phyloP scores from a whole-genome alignment of 306 rosid species.

The Trichosanthes cucumerina region DNA sequence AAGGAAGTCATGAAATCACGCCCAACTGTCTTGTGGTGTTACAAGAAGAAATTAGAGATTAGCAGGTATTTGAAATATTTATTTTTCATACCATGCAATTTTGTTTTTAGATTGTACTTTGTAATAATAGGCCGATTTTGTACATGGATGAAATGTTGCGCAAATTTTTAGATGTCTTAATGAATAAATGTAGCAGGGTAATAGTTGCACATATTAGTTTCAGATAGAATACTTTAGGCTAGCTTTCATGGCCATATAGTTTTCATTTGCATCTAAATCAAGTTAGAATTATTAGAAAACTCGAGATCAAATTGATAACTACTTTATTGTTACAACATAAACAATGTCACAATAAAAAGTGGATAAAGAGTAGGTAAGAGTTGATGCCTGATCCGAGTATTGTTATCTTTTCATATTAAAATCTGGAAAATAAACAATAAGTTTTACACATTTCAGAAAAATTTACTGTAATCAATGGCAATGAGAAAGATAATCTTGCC shows the following conservation, averaged over 20 bases:
- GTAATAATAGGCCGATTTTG: not conserved
- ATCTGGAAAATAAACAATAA: not conserved
- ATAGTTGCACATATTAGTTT: not conserved
- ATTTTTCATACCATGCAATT: not conserved
- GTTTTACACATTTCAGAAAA: not conserved
- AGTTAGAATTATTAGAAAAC: not conserved
- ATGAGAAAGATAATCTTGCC: too few species aligned
- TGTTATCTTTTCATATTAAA: too few species aligned
- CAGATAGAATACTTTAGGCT: not conserved
- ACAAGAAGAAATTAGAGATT: not conserved
- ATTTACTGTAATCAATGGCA: too few species aligned
- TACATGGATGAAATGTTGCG: not conserved
- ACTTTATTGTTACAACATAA: too few species aligned
- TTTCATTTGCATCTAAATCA: not conserved
- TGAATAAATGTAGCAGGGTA: not conserved
- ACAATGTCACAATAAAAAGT: too few species aligned
- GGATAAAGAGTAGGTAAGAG: not conserved
- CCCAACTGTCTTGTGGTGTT: not conserved
- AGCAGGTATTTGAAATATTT: not conserved
- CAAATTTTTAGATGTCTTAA: not conserved
- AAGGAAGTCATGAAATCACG: not conserved
- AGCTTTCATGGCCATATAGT: not conserved
- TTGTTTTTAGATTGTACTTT: not conserved
- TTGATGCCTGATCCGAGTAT: not conserved
- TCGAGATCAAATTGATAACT: too few species aligned